A percentile compares a stretch with the other conserved stretches of the same genome.
Conservation (phyloP, 768 basidiomycete genomes). For the Hirschioporus abietinus region DNA sequence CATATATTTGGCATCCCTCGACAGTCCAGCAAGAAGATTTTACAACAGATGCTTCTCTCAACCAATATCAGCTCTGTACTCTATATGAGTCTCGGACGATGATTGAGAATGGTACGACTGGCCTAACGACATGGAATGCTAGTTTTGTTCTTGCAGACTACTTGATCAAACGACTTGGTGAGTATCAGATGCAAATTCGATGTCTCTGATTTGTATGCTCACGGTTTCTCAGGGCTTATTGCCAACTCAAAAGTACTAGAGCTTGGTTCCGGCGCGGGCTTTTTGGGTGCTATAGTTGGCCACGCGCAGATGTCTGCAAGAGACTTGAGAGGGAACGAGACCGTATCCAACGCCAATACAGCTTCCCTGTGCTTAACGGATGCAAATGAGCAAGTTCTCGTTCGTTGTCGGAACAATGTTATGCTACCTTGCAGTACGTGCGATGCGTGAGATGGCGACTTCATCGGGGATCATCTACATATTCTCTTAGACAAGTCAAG, state of each 20-base stretch:
- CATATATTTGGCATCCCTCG: conserved; percentile 51
- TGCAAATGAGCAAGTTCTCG: conserved; percentile 55
- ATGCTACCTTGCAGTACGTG: conserved; percentile 63
- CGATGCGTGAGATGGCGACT: not conserved
- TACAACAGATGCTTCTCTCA: not conserved
- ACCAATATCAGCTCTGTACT: conserved; percentile 41
- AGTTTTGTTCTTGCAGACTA: conserved; percentile 62
- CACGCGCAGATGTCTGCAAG: conserved; percentile 41
- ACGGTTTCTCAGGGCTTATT: conserved; percentile 33
- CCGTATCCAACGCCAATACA: conserved; percentile 2
- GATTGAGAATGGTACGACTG: conserved; percentile 75
- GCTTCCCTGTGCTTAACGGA: conserved; percentile 53
- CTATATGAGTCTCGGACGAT: conserved; percentile 69
- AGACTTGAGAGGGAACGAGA: conserved; percentile 7
- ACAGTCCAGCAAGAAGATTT: conserved; percentile 7
- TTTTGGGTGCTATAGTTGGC: conserved; percentile 60
- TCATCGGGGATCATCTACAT: not conserved
- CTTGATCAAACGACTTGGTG: conserved; percentile 54
- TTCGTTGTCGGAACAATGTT: conserved; percentile 54
- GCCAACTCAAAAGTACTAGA: conserved; percentile 51
- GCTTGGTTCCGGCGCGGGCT: conserved; percentile 73
- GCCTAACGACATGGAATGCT: conserved; percentile 75
- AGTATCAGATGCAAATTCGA: conserved; percentile 5
- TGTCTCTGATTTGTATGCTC: conserved; percentile 1
- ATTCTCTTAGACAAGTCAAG: not conserved